A percentile compares a stretch with the other conserved stretches of the same genome.
These are phyloP conservation scores for Kalaharituber pfeilii DNA, from an alignment of 2,329 filamentous ascomycete species.

Conservation along the genomic window DNA sequence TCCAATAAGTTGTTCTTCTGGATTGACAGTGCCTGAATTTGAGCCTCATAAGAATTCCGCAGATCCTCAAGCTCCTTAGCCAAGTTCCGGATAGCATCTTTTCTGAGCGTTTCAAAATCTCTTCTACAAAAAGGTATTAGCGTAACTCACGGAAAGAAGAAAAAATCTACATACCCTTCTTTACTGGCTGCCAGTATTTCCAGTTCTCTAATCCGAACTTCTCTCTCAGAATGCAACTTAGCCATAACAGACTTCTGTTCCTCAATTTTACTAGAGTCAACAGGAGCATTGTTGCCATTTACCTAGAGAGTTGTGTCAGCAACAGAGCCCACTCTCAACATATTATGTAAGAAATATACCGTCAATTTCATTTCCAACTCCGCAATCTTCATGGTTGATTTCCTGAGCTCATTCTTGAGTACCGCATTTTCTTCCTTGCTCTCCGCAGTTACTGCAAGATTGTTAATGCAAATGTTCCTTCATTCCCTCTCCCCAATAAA, in stretches of 20 bases:
- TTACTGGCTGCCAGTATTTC: constrained; percentile 52
- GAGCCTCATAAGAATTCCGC: constrained; percentile 57
- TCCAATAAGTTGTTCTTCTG: constrained; percentile 70
- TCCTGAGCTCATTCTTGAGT: constrained; percentile 55
- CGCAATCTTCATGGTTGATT: constrained; percentile 65
- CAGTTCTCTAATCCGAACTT: constrained; percentile 85
- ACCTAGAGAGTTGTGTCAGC: not conserved
- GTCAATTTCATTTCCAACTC: constrained; percentile 51
- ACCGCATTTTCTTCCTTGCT: constrained; percentile 30
- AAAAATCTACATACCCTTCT: not conserved
- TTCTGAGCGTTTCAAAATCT: not conserved
- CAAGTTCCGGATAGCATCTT: constrained; percentile 42
- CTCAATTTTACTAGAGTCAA: constrained; percentile 19
- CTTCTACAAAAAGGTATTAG: not conserved
- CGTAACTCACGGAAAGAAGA: not conserved
- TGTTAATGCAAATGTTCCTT: no score
- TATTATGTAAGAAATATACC: constrained; percentile 8
- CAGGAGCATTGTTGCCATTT: constrained; percentile 19
- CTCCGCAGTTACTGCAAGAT: constrained; percentile 21
- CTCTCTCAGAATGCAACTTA: constrained; percentile 79
- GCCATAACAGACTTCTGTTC: constrained; percentile 31
- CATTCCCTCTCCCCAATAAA: constrained; percentile 7
- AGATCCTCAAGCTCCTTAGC: constrained; percentile 46
- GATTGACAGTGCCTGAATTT: constrained; percentile 78
- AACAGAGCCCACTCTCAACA: not conserved